Conservation (phyloP, 257 asterid genomes). For the Scutellaria barbata region DNA sequence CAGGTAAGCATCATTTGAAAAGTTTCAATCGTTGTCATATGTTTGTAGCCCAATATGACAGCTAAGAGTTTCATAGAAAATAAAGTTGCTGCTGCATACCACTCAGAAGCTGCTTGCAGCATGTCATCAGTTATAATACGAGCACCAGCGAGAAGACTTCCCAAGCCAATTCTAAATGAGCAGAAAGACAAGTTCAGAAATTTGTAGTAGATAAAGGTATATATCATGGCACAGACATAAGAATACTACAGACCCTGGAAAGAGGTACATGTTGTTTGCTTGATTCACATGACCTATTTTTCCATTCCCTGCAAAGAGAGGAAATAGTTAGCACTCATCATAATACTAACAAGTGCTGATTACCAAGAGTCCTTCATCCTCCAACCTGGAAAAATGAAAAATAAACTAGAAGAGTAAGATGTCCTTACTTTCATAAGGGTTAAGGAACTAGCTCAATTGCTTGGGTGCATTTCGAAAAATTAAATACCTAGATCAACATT, state of each 20-base stretch:
- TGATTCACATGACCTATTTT: slow-evolving; percentile 90
- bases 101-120: slow-evolving; percentile 94
- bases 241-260: slow-evolving; percentile 84
- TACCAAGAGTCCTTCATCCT: slow-evolving; percentile 13
- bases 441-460: slow-evolving; percentile 26
- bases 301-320: slow-evolving; percentile 70
- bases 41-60: slow-evolving; percentile 1
- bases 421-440: slow-evolving; percentile 12
- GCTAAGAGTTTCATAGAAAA: slow-evolving; percentile 22
- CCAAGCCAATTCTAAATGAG: slow-evolving; percentile 83
- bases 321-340: slow-evolving; percentile 27
- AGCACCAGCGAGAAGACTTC: slow-evolving; percentile 95
- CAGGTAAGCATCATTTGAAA: neutral
- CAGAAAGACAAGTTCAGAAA: slow-evolving; percentile 32
- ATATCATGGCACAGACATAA: slow-evolving; percentile 10
- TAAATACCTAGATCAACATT: slow-evolving; percentile 85
- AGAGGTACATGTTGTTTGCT: slow-evolving; percentile 98
- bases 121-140: slow-evolving; percentile 85
- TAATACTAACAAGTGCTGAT: slow-evolving; percentile 8
- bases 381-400: slow-evolving; percentile 10
- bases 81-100: slow-evolving; percentile 55
- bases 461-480: slow-evolving; percentile 9
- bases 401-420: slow-evolving; percentile 22
- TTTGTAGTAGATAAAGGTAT: neutral
- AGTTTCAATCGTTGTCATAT: neutral